Evolutionary conservation across 164 flowering plant species (phyloP).

Genomic region (Houttuynia cordata): DNA sequence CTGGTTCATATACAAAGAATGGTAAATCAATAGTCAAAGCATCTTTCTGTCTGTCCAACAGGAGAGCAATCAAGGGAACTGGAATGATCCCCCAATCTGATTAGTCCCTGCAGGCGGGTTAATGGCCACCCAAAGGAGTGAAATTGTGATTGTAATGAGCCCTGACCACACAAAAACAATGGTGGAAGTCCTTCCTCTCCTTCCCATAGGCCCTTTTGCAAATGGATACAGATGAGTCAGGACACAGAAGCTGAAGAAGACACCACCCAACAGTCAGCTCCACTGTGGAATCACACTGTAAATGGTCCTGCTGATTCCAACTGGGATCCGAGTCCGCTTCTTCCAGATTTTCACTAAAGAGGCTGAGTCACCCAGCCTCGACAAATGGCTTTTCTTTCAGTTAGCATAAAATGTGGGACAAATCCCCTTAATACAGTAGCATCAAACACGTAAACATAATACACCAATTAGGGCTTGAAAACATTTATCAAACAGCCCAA

Average conservation of each 20-base stretch:
- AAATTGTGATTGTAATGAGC: conserved; percentile 67
- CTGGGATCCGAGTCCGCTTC: too few relatives aligned
- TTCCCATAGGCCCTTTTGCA: conserved; percentile 83
- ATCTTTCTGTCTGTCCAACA: neutral
- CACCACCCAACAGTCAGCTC: conserved; percentile 72
- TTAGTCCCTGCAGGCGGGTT: conserved; percentile 36
- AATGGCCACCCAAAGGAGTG: conserved; percentile 83
- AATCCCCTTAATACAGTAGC: too few relatives aligned
- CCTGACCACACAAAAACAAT: conserved; percentile 85
- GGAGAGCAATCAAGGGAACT: conserved; percentile 33
- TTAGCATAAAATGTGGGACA: too few relatives aligned
- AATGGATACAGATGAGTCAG: conserved; percentile 81
- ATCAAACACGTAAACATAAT: too few relatives aligned
- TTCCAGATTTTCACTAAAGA: too few relatives aligned
- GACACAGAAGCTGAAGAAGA: conserved; percentile 89
- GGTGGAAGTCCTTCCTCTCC: conserved; percentile 75
- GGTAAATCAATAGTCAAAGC: neutral
- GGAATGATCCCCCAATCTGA: conserved; percentile 54
- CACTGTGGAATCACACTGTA: conserved; percentile 59
- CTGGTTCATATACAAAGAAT: neutral
- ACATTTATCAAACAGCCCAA: too few relatives aligned
- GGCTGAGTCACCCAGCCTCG: too few relatives aligned
- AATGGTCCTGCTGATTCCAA: conserved; percentile 51
- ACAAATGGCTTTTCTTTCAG: too few relatives aligned
- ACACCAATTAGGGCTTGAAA: too few relatives aligned